phyloP scores from a whole-genome alignment of 2,329 filamentous ascomycete species.

The Epicoccum nigrum region DNA sequence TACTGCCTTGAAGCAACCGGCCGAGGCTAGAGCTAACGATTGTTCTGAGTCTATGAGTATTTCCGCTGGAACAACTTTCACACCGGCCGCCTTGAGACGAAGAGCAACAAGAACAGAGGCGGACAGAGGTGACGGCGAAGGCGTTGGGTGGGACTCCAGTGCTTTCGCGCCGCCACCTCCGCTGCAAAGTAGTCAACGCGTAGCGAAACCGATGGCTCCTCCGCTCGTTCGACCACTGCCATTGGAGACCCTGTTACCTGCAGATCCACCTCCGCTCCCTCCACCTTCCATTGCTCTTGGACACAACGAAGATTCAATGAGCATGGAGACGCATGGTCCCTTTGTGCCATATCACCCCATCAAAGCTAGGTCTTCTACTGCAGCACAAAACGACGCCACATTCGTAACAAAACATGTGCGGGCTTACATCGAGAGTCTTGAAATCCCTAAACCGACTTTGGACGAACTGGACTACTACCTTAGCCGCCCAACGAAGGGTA shows the following conservation, averaged over 20 bases:
- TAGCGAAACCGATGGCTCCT: neutral
- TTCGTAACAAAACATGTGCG: neutral
- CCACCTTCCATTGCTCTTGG: neutral
- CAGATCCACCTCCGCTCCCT: neutral
- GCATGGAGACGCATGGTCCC: constrained; percentile 10
- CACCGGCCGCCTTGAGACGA: constrained; percentile 11
- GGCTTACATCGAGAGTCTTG: neutral
- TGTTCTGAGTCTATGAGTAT: neutral
- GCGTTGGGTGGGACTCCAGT: no score
- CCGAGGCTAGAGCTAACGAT: no score
- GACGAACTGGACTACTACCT: constrained; percentile 1
- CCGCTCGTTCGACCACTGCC: neutral
- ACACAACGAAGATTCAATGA: neutral
- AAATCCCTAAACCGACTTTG: neutral
- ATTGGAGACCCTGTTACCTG: neutral
- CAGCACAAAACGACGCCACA: neutral
- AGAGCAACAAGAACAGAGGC: constrained; percentile 6
- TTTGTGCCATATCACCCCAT: constrained; percentile 19
- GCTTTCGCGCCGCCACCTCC: no score
- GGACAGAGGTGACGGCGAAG: neutral
- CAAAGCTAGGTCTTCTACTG: constrained; percentile 13
- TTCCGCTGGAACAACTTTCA: neutral
- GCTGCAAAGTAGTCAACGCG: neutral
- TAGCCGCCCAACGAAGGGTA: neutral
- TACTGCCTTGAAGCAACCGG: no score